phyloP scores from a whole-genome alignment of 305 asterid species.

The Nicotiana rustica region DNA sequence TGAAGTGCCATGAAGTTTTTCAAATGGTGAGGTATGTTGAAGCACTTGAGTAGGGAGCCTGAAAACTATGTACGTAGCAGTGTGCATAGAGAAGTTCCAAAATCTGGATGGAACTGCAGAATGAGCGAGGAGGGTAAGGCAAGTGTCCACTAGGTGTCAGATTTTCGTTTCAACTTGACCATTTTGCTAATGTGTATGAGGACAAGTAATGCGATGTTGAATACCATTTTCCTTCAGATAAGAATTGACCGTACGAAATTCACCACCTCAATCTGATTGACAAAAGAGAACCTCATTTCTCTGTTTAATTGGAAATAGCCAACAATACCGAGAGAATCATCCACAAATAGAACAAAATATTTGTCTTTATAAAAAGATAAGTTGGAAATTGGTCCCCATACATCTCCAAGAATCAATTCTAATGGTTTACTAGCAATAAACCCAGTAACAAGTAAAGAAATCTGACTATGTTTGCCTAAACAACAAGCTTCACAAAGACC shows the following conservation, averaged over 20 bases:
- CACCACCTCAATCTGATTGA: background rate
- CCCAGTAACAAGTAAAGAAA: background rate
- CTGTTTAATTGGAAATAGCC: background rate
- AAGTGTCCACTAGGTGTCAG: background rate
- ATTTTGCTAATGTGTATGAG: background rate
- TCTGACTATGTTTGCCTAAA: constrained; percentile 1
- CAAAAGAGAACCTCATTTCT: background rate
- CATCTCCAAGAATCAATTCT: constrained; percentile 11
- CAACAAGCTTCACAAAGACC: background rate
- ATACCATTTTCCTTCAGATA: background rate
- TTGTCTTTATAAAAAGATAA: background rate
- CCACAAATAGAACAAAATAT: constrained; percentile 14
- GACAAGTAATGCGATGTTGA: constrained; percentile 24
- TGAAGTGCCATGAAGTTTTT: constrained; percentile 2
- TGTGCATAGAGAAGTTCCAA: background rate
- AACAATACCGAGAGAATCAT: background rate
- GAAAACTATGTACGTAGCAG: background rate
- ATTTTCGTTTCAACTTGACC: background rate
- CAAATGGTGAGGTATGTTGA: constrained; percentile 24
- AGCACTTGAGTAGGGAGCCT: background rate
- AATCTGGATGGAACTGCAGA: constrained; percentile 23
- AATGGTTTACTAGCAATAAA: background rate
- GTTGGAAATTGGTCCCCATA: background rate
- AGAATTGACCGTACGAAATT: background rate
- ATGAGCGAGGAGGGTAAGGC: background rate